phyloP scores from a whole-genome alignment of 2,329 filamentous ascomycete species.

The Aureobasidium vineae region DNA sequence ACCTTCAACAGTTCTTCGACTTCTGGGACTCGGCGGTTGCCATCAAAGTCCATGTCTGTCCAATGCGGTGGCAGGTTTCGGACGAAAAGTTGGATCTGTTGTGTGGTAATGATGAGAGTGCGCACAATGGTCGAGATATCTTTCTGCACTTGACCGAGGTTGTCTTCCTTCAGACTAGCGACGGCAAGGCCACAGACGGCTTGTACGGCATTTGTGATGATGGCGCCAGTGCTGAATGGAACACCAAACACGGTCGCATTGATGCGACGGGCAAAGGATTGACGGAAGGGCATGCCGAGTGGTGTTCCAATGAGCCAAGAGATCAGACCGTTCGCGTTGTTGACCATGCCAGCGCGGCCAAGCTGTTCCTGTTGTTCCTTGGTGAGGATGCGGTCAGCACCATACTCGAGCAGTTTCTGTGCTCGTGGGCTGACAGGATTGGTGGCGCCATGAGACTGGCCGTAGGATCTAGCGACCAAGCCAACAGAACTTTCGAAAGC shows the following conservation, averaged over 20 bases:
- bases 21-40: constrained; percentile 52
- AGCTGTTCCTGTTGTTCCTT: constrained; percentile 54
- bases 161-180: constrained; percentile 74
- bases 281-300: constrained; percentile 67
- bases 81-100: constrained; percentile 67
- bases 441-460: constrained; percentile 46
- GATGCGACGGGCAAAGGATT: constrained; percentile 64
- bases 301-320: constrained; percentile 51
- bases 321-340: constrained; percentile 44
- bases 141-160: constrained; percentile 79
- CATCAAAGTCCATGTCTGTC: constrained; percentile 68
- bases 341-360: constrained; percentile 51
- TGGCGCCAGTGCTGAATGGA: constrained; percentile 66
- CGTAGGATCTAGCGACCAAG: constrained; percentile 49
- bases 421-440: constrained; percentile 41
- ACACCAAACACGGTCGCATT: constrained; percentile 68
- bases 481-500: constrained; percentile 45
- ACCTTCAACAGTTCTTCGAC: constrained; percentile 68
- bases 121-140: constrained; percentile 74
- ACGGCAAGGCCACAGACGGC: constrained; percentile 64
- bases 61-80: constrained; percentile 64
- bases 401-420: constrained; percentile 36
- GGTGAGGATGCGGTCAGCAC: constrained; percentile 35
- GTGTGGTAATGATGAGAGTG: constrained; percentile 66
- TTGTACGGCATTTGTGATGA: constrained; percentile 68